Base-by-base conservation (phyloP, 306 rosid genomes). In the Ammopiptanthus mongolicus region DNA sequence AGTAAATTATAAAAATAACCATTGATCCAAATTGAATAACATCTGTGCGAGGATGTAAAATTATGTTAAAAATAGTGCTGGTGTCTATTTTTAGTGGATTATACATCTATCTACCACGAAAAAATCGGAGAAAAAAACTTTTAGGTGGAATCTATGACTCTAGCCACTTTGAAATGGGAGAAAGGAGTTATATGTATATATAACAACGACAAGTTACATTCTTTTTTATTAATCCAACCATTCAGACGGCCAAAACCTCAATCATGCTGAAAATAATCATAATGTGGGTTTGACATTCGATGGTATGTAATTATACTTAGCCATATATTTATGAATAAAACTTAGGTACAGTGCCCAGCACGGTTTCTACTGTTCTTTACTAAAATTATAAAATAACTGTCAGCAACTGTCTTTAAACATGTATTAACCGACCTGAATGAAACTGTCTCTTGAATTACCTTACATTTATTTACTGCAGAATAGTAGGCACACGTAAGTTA, bases 91-190 rank as follows among this genome's bases (percentile, higher is more conserved):
- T 68, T 51, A 34, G n/a, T 47, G 31, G 17, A 50, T 60, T 31
- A 21, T 80, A 46, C 36, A 50, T 47, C 63, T 14, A 14, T 41
- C 18, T 13, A 42, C 5, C 58, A 21, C 5, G 11, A 50, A 7
- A 15, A n/a, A 6, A 8, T 2, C 0, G 64, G 3, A 3, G 1
- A 4, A n/a, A 46, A 11, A 65, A 39, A 17, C 52, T 46, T 65
- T 76, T 68, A 85, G 80, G 79, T 65, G 44, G 64, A 76, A 74
- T 56, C 70, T 68, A 76, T 57, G 51, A 71, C 73, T 37, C 50
- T 69, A 34, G 83, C 67, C 81, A 41, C 81, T 33, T 73, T 41
- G 50, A 77, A 85, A 71, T 42, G 69, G 50, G 34, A 52, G 21
- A 60, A 34, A 69, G 8, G 59, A 36, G 41, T 9, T 61, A 48